Evolutionary conservation across 73 alveolate species (phyloP).

Genomic region (Tetrahymena malaccensis): DNA sequence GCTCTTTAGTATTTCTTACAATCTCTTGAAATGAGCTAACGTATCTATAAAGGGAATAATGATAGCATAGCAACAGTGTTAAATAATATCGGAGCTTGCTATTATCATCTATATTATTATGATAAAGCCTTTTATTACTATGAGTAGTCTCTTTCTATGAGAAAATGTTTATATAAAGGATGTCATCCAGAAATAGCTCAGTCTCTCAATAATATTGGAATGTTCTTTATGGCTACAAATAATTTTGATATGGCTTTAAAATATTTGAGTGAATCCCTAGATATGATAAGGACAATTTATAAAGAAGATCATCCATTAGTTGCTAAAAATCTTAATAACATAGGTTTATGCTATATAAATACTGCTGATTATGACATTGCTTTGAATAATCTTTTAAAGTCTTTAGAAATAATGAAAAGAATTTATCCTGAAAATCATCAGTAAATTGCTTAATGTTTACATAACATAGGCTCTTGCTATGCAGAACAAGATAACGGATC

Average conservation of each 20-base stretch:
- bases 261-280: neutral
- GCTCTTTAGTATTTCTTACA: neutral
- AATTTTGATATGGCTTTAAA: neutral
- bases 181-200: neutral
- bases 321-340: neutral
- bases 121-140: neutral
- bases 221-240: neutral
- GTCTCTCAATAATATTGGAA: neutral
- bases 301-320: neutral
- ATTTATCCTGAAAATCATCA: neutral
- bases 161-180: neutral
- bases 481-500: no score
- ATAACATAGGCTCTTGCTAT: neutral
- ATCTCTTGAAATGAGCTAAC: neutral
- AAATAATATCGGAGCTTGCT: neutral
- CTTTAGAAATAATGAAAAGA: neutral
- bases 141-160: neutral
- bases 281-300: neutral
- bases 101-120: neutral
- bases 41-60: neutral
- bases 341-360: neutral
- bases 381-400: neutral
- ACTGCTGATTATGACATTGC: neutral
- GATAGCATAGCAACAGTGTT: neutral
- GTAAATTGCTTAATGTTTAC: neutral